Conservation (phyloP, 495 filamentous ascomycete genomes). For the Penicillium pulvis region DNA sequence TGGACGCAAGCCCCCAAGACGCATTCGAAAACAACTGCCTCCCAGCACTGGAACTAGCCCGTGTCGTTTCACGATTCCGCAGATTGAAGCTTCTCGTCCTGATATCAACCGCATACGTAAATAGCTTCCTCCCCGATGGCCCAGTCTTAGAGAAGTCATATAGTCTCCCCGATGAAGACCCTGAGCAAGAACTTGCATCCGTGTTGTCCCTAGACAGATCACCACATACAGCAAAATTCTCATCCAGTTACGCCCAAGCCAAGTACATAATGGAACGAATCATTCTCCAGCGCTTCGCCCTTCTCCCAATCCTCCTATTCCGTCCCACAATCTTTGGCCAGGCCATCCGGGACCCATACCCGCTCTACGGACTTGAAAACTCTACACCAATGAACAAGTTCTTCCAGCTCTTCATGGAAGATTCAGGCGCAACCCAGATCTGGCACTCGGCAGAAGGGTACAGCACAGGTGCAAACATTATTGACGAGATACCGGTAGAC, state of each 20-base stretch:
- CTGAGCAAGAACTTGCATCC: constrained; percentile 36
- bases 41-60: constrained; percentile 37
- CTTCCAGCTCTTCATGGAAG: constrained; percentile 31
- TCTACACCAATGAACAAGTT: constrained; percentile 41
- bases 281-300: constrained; percentile 30
- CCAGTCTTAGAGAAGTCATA: constrained; percentile 35
- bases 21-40: constrained; percentile 42
- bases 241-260: constrained; percentile 40
- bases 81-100: constrained; percentile 39
- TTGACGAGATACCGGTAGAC: constrained; percentile 46
- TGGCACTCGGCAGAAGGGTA: constrained; percentile 40
- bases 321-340: constrained; percentile 46
- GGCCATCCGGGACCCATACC: constrained; percentile 39
- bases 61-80: constrained; percentile 32
- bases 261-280: constrained; percentile 46
- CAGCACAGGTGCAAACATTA: constrained; percentile 33
- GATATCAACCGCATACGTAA: constrained; percentile 39
- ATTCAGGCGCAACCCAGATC: constrained; percentile 30
- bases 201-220: constrained; percentile 26
- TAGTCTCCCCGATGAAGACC: constrained; percentile 27
- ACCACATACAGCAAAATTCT: constrained; percentile 28
- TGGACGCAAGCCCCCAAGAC: constrained; percentile 33
- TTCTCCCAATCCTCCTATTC: constrained; percentile 38
- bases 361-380: constrained; percentile 38
- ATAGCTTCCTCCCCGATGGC: constrained; percentile 42